Evolutionary conservation across 208 protist species (phyloP).

Genomic region (Porcisia hertigi): DNA sequence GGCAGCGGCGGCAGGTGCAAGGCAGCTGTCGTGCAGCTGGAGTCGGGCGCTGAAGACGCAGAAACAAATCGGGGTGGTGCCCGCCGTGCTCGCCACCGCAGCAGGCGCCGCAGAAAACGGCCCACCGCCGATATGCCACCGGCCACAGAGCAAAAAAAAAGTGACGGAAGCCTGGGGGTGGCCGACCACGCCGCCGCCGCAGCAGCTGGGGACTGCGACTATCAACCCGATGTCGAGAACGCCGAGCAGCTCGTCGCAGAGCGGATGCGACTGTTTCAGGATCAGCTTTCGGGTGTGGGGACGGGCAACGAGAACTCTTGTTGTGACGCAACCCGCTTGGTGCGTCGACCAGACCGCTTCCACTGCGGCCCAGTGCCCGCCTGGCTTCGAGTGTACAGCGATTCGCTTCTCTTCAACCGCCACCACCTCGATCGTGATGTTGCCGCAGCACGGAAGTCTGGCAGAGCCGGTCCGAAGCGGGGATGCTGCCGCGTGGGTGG

Average conservation of each 20-base stretch:
- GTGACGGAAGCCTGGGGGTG: neutral
- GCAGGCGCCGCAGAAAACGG: neutral
- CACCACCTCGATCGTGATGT: constrained; percentile 16
- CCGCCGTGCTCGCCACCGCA: neutral
- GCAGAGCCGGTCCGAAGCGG: neutral
- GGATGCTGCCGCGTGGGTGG: neutral
- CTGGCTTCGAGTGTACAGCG: constrained; percentile 51
- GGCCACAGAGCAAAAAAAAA: neutral
- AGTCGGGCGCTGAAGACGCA: neutral
- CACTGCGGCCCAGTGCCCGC: constrained; percentile 33
- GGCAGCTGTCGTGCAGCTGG: neutral
- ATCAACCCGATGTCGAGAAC: constrained; percentile 1
- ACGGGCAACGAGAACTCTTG: neutral
- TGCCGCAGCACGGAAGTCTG: neutral
- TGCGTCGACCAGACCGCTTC: constrained; percentile 20
- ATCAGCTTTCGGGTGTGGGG: no score
- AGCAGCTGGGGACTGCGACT: neutral
- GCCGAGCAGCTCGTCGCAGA: constrained; percentile 2
- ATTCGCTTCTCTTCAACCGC: constrained; percentile 38
- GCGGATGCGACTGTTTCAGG: neutral
- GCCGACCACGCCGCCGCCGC: neutral
- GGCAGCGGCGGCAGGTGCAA: neutral
- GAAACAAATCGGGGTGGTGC: neutral
- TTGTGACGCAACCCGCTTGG: neutral
- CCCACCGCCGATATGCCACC: neutral